These are phyloP conservation scores for Aspergillus mulundensis DNA, from an alignment of 495 filamentous ascomycete species.

Conservation along the genomic window DNA sequence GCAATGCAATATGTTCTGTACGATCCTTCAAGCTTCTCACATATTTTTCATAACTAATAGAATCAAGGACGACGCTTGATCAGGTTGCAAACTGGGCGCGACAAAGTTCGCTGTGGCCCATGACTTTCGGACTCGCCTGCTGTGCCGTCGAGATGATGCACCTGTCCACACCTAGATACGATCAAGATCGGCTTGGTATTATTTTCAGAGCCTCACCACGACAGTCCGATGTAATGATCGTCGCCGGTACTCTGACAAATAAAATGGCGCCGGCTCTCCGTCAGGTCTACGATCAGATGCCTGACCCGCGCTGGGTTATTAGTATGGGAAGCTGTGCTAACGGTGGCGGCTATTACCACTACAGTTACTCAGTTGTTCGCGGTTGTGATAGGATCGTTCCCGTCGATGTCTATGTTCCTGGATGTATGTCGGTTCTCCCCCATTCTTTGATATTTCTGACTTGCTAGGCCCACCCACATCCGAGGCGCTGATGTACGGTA, in stretches of 20 bases:
- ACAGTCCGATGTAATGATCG: conserved; percentile 97
- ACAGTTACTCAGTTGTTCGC: conserved; percentile 87
- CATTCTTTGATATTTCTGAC: not conserved
- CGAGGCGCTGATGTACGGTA: conserved; percentile 92
- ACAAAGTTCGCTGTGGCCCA: conserved; percentile 91
- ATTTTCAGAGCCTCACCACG: conserved; percentile 95
- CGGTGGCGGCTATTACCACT: conserved; percentile 96
- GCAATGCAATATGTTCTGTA: conserved; percentile 97
- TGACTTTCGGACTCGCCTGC: conserved; percentile 97
- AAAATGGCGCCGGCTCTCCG: conserved; percentile 96
- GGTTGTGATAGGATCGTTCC: conserved; percentile 94
- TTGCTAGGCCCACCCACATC: conserved; percentile 69
- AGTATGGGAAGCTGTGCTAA: conserved; percentile 95
- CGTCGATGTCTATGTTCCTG: conserved; percentile 95
- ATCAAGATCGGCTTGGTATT: conserved; percentile 92
- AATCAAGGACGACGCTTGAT: conserved; percentile 76
- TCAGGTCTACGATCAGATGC: conserved; percentile 98
- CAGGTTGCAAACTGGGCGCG: conserved; percentile 92
- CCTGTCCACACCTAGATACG: conserved; percentile 90
- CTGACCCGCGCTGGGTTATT: conserved; percentile 92
- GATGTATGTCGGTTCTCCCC: conserved; percentile 48
- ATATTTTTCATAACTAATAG: not conserved
- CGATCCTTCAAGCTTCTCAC: conserved; percentile 29
- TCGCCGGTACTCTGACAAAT: conserved; percentile 92
- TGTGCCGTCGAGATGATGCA: conserved; percentile 99